Evolutionary conservation across 2,329 filamentous ascomycete species (phyloP).

Genomic region (Alternaria triticimaculans): DNA sequence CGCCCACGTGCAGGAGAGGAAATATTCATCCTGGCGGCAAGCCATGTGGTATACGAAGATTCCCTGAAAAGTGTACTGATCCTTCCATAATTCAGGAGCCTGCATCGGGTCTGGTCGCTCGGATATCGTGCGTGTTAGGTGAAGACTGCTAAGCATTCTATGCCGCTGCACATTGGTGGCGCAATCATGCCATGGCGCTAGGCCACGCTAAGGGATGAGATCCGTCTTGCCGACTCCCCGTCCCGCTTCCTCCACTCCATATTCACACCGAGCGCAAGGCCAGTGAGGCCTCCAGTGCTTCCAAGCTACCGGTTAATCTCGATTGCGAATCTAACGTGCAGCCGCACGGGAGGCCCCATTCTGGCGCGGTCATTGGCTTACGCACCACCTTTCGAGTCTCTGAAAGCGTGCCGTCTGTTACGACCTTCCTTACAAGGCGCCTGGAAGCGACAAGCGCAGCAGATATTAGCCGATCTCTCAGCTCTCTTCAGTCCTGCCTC

Average conservation of each 20-base stretch:
- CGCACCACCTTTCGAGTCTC: neutral
- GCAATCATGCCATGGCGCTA: constrained; percentile 1
- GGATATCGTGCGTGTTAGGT: neutral
- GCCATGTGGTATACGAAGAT: neutral
- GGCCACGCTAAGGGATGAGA: neutral
- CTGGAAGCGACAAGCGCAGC: neutral
- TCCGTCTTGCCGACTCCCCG: constrained; percentile 7
- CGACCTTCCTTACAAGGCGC: neutral
- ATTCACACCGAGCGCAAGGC: neutral
- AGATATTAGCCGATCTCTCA: neutral
- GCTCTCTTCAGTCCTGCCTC: neutral
- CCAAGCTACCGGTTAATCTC: constrained; percentile 1
- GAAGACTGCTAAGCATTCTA: neutral
- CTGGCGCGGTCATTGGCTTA: neutral
- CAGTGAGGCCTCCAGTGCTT: neutral
- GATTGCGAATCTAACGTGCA: neutral
- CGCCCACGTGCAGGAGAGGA: neutral
- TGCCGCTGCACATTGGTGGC: constrained; percentile 2
- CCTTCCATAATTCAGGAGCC: neutral
- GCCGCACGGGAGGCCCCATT: neutral
- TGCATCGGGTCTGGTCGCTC: neutral
- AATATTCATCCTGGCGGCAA: neutral
- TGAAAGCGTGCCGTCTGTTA: neutral
- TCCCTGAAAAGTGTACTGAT: neutral
- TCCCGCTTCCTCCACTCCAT: neutral